Conservation (phyloP, 2,329 filamentous ascomycete species). For the Aspergillus pseudonomiae region DNA sequence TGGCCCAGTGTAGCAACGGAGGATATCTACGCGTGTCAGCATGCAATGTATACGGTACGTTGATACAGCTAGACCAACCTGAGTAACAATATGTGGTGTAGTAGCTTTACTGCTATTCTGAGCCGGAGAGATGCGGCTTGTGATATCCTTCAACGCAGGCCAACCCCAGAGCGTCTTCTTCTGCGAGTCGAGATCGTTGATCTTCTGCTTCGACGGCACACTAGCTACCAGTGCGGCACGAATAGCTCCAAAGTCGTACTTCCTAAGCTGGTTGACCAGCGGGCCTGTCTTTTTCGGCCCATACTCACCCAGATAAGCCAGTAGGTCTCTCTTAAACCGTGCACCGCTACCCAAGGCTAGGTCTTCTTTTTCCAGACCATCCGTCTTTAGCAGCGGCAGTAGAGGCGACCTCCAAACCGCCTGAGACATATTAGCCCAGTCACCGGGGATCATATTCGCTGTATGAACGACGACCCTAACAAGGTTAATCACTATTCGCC, state of each 20-base stretch:
- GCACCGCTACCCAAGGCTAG: conserved; percentile 61
- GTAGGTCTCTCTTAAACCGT: conserved; percentile 74
- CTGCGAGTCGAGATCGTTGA: conserved; percentile 45
- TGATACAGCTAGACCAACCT: conserved; percentile 30
- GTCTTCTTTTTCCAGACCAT: conserved; percentile 13
- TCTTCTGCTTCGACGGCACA: conserved; percentile 68
- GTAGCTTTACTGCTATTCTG: conserved; percentile 11
- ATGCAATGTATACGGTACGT: background rate
- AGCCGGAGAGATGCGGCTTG: conserved; percentile 58
- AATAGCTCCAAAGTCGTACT: conserved; percentile 71
- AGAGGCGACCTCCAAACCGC: conserved; percentile 77
- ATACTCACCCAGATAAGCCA: conserved; percentile 74
- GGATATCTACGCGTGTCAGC: conserved; percentile 63
- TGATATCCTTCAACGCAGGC: conserved; percentile 64
- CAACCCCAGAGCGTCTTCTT: conserved; percentile 74
- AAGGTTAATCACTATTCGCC: background rate
- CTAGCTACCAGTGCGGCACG: conserved; percentile 76
- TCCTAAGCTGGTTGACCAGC: conserved; percentile 60
- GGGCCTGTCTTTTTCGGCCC: conserved; percentile 57
- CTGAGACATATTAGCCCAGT: conserved; percentile 89
- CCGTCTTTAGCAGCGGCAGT: conserved; percentile 55
- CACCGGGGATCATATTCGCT: conserved; percentile 84
- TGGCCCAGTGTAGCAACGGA: conserved; percentile 79
- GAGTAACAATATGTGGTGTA: conserved; percentile 41
- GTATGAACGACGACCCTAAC: conserved; percentile 76